These are phyloP conservation scores for Conringia planisiliqua DNA, from an alignment of 345 rosid species.

Conservation along the genomic window DNA sequence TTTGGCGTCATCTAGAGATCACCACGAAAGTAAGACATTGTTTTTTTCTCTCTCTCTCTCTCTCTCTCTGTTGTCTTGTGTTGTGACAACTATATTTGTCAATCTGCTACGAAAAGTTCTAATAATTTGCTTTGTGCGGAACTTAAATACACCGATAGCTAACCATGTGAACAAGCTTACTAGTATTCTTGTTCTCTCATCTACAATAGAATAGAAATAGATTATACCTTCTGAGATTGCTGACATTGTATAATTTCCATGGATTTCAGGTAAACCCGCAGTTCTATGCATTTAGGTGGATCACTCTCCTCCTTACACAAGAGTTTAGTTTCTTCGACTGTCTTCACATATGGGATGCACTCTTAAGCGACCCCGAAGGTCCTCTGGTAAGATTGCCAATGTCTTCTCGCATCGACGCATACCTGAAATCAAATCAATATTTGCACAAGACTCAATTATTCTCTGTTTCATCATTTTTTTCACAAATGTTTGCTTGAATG, in stretches of 20 bases:
- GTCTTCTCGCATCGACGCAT: background rate
- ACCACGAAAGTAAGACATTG: constrained; percentile 72
- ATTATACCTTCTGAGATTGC: background rate
- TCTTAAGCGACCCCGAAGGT: constrained; percentile 90
- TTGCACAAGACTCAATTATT: background rate
- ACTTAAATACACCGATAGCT: background rate
- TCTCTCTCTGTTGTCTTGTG: background rate
- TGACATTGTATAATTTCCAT: constrained; percentile 9
- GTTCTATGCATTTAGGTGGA: constrained; percentile 97
- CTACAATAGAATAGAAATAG: background rate
- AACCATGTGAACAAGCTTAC: background rate
- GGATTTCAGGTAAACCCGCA: constrained; percentile 86
- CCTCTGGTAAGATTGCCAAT: constrained; percentile 61
- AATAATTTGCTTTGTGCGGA: background rate
- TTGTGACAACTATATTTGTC: background rate
- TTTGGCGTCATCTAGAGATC: constrained; percentile 99
- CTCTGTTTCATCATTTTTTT: background rate
- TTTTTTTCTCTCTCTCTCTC: no score
- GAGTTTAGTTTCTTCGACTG: constrained; percentile 88
- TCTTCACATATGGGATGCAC: constrained; percentile 95
- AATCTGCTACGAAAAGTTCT: background rate
- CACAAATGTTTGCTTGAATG: background rate
- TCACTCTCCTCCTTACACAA: constrained; percentile 93
- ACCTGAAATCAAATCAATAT: background rate
- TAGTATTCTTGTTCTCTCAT: background rate